Evolutionary conservation across 164 flowering plant genomes (phyloP), one percentile per base, ranked within the genome.

Genomic region (Tetrastigma voinierianum): DNA sequence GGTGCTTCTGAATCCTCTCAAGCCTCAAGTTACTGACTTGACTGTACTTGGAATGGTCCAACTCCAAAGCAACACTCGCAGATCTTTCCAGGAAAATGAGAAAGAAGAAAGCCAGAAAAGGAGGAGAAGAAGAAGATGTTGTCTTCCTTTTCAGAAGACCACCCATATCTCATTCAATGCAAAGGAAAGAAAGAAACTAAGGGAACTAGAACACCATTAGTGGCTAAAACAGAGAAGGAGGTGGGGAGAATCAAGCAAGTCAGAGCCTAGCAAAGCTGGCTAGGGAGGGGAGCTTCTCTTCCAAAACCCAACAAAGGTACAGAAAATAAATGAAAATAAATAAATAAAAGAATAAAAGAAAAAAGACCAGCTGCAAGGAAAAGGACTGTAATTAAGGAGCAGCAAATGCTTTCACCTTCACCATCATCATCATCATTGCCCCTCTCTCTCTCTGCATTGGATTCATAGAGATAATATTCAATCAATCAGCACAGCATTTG

Each of bases 21-120:
- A 87, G 77, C 58, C 89, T 90, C 78, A 91, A 77, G 71, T 81
- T 83, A 46, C 88, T 80, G 2, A 87, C 93, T 66, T 72, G 75
- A 40, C 80, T 77, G 58, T 73, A 68, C 7, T 54, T 75, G 2
- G 97, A 85, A 84, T 83, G 72, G 64, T 90, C 85, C 32, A 83
- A 18, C 64, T 81, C 17, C 67, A 73, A 65, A 64, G n/a, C 77
- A 25, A 25, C 40, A 10, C 51, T 56, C 0, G 46, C 15, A 32
- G 55, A 62, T 20, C 46, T 32, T 53, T 67, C 58, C 4, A 23
- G 54, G 48, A 74, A 58, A 21, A 80, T 10, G 20, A 58, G 23
- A 44, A 67, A 19, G 19, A 70, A 17, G 24, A 67, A 53, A 53
- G 63, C 10, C 7, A 74, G 23, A 54, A 61, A 61, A 64, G 46